These are phyloP conservation scores for Podospora anserina DNA, from an alignment of 495 filamentous ascomycete species.

Conservation along the genomic window DNA sequence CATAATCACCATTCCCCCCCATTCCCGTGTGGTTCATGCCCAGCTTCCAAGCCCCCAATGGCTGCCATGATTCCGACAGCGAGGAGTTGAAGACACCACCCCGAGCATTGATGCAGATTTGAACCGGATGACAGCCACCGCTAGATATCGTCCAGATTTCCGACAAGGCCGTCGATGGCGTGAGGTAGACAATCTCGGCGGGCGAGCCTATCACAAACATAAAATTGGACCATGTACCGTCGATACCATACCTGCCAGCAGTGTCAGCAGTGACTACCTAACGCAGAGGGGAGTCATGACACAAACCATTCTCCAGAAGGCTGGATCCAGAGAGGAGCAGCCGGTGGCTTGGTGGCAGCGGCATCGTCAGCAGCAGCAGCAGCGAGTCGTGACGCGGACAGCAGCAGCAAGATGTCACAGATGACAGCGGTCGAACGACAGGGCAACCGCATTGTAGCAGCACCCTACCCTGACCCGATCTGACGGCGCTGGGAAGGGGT, in stretches of 20 bases:
- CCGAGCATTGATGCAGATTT: conserved; percentile 43
- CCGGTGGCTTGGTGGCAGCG: background rate
- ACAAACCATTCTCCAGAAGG: conserved; percentile 45
- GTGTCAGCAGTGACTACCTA: conserved; percentile 18
- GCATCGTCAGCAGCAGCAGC: conserved; percentile 24
- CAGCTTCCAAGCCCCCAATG: conserved; percentile 53
- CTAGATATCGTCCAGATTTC: conserved; percentile 57
- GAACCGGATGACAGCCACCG: conserved; percentile 48
- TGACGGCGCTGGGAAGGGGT: conserved; percentile 14
- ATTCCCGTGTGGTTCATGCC: conserved; percentile 53
- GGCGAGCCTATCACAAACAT: conserved; percentile 55
- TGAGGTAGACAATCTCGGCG: conserved; percentile 54
- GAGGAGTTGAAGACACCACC: conserved; percentile 52
- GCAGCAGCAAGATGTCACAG: conserved; percentile 39
- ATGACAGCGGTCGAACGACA: conserved; percentile 35
- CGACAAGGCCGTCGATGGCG: conserved; percentile 53
- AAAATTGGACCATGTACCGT: conserved; percentile 54
- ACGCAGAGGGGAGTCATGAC: background rate
- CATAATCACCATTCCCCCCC: conserved; percentile 55
- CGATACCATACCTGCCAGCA: conserved; percentile 45
- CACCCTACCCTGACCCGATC: conserved; percentile 24
- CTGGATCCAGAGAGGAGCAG: conserved; percentile 41
- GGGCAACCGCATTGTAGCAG: conserved; percentile 36
- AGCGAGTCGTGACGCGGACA: conserved; percentile 34
- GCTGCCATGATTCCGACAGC: conserved; percentile 55